Base-by-base conservation (phyloP, 306 rosid genomes). In the Styphnolobium japonicum region DNA sequence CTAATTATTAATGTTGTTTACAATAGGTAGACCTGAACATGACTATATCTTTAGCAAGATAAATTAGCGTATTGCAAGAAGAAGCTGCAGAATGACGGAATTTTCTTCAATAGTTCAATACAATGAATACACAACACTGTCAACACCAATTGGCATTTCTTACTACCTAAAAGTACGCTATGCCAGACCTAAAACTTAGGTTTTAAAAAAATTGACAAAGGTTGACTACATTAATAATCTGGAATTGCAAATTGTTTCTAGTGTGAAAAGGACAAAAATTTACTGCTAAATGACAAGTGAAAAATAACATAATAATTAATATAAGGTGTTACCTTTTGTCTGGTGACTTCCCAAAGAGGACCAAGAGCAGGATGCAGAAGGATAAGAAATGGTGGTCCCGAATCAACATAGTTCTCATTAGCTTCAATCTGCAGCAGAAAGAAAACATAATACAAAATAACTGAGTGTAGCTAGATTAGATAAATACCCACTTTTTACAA, bases 361-460 rank as follows among this genome's bases (percentile, higher is more conserved):
- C 99, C 99, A 67, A 95, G 98, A 84, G 97, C 89, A 78, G 99
- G 99, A 81, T 92, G 98, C 82, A 93, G 85, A 80, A 93, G 92
- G 66, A 95, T 86, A 80, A 95, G 94, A 91, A 91, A 93, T 52
- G 99, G 98, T 19, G 99, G 99, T 71, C 89, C 99, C 7, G 92
- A 90, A 90, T 83, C 84, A 56, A 83, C 53, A 81, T 93, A 95
- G 75, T 77, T 89, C 78, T 90, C 92, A 76, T 95, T 92, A 67
- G 85, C 86, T 89, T 80, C 86, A 85, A 95, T 87, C 99, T 95
- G 94, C 83, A 83, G 60, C 21, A 42, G 25, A 76, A 53, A 80
- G 67, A 55, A 67, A 77, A 57, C 18, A 10, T 42, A 71, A 42
- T n/a, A 74, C 43, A 61, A 53, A 62, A 75, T 56, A 67, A 76